Evolutionary conservation across 2,329 filamentous ascomycete genomes (phyloP).

Genomic region (Verticillium tricorpus): DNA sequence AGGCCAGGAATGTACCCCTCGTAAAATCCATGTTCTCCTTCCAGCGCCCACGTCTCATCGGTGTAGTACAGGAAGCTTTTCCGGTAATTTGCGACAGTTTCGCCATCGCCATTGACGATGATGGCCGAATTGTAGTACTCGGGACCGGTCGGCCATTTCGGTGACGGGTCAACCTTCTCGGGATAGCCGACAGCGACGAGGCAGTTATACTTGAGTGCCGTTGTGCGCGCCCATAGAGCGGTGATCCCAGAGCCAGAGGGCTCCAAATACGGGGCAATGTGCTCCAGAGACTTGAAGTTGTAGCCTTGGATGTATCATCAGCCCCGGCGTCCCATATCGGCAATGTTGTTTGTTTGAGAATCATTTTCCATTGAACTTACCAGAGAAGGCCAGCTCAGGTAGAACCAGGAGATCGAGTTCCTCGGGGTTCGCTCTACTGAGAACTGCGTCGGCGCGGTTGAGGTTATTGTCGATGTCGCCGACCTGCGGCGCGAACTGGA

Average conservation of each 20-base stretch:
- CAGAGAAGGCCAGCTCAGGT: slow-evolving; percentile 68
- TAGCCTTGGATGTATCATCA: slow-evolving; percentile 45
- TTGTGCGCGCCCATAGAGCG: slow-evolving; percentile 66
- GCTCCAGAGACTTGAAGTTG: slow-evolving; percentile 66
- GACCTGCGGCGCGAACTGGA: slow-evolving; percentile 69
- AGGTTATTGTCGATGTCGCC: slow-evolving; percentile 69
- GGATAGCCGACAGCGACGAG: slow-evolving; percentile 70
- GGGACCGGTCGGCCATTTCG: slow-evolving; percentile 44
- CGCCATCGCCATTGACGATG: slow-evolving; percentile 52
- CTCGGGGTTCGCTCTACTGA: slow-evolving; percentile 45
- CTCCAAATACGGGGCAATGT: slow-evolving; percentile 68
- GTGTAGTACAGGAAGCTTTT: slow-evolving; percentile 54
- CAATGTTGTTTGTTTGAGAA: too few species aligned
- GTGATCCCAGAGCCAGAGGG: slow-evolving; percentile 59
- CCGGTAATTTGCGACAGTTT: slow-evolving; percentile 56
- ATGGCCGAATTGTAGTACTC: slow-evolving; percentile 54
- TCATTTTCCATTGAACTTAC: slow-evolving; percentile 33
- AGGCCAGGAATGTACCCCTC: slow-evolving; percentile 33
- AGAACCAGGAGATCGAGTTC: slow-evolving; percentile 66
- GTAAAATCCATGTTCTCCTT: slow-evolving; percentile 44
- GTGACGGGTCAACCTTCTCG: slow-evolving; percentile 54
- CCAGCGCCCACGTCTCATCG: slow-evolving; percentile 54
- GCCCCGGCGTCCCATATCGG: too few species aligned
- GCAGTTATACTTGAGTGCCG: slow-evolving; percentile 63
- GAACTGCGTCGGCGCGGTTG: slow-evolving; percentile 59